Evolutionary conservation across 805 yeast genomes (phyloP).

Genomic region (Nakazawaea anatomiae): DNA sequence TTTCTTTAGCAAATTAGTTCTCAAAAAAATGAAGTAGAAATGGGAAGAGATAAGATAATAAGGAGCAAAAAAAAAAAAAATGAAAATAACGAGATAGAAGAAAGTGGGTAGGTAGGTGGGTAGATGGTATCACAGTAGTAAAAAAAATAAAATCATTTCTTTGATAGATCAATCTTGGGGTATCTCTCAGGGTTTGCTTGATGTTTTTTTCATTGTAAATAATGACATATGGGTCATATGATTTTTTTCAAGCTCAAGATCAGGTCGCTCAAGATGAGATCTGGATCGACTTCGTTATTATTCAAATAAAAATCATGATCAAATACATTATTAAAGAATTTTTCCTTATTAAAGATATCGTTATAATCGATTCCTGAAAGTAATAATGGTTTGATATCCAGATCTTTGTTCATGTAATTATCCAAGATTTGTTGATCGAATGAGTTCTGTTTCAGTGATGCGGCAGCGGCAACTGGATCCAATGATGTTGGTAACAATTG

Average conservation of each 20-base stretch:
- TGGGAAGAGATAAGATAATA: no score
- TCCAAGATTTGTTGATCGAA: not conserved
- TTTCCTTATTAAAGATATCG: constrained; percentile 7
- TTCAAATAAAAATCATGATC: constrained; percentile 5
- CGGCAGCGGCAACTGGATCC: not conserved
- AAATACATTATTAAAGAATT: constrained; percentile 9
- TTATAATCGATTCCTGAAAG: not conserved
- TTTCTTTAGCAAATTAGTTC: no score
- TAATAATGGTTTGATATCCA: not conserved
- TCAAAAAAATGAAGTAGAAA: no score
- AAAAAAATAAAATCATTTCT: no score
- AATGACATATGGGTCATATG: not conserved
- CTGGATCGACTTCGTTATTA: constrained; percentile 9
- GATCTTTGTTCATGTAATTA: constrained; percentile 4
- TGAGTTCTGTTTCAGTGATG: no score
- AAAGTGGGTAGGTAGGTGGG: no score
- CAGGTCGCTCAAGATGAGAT: constrained; percentile 7
- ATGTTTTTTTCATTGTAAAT: no score
- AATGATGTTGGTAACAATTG: not conserved
- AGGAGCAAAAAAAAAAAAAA: no score
- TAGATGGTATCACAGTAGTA: no score
- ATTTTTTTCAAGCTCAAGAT: not conserved
- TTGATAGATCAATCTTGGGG: no score
- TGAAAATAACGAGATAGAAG: no score
- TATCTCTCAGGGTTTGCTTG: no score